Base-by-base conservation (phyloP, 495 filamentous ascomycete genomes). In the Copromyces sp. region DNA sequence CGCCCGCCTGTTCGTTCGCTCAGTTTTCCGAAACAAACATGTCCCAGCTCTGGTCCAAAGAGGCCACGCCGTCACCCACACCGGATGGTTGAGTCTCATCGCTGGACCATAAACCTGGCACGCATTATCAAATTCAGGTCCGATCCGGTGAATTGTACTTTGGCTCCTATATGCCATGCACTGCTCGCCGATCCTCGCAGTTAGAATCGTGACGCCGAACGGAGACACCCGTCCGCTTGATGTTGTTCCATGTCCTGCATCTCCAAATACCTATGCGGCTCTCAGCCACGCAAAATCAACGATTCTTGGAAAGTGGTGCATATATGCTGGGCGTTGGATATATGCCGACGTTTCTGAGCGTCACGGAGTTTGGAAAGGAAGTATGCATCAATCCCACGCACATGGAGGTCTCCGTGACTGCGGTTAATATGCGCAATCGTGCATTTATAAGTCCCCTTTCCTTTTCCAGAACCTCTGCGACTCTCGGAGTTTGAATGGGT, bases 351-450 rank as follows among this genome's bases (percentile, higher is more conserved):
- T 9, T 53, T n/a, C n/a, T 24, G 45, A 53, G 0, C 4, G 0
- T 24, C 9, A 12, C 45, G 45, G 45, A 47, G 0, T 11, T 6
- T 2, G 1, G 16, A 42, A 17, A 42, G 3, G 14, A 0, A 0
- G 9, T 2, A 16, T 1, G 41, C 17, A 44, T 44, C n/a, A 47
- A 24, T 9, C 24, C 44, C 7, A 39, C 44, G 2, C 3, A 4
- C 3, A 9, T 39, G 9, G n/a, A 8, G 11, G 9, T 47, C 4
- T n/a, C 20, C n/a, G 4, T 12, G 45, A 20, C n/a, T 6, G 45
- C 45, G 4, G 20, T 24, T 24, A 1, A 24, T 53, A 53, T 24
- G 45, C 20, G n/a, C 3, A 20, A 1, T 53, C n/a, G 9, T 53
- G 45, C 45, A 24, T 24, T 24, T 24, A 53, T 53, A 53, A 24